Conservation (phyloP, 805 yeast genomes). For the Grigorovia humatica region DNA sequence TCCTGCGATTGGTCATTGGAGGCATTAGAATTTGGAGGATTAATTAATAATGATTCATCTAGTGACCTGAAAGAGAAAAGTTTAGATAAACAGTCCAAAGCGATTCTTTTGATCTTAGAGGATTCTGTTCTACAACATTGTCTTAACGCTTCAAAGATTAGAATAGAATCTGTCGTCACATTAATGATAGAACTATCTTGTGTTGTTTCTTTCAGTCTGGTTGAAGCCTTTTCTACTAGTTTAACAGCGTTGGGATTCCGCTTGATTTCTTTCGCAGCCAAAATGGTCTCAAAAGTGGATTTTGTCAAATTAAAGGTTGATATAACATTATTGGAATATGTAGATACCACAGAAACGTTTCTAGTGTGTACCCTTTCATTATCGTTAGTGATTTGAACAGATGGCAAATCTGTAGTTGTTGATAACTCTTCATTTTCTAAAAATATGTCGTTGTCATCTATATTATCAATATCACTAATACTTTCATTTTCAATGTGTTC, state of each 20-base stretch:
- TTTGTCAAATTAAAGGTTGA: conserved; percentile 36
- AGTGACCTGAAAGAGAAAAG: conserved; percentile 71
- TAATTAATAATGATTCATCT: conserved; percentile 48
- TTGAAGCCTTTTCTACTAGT: conserved; percentile 25
- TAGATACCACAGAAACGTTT: conserved; percentile 6
- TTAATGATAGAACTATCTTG: conserved; percentile 15
- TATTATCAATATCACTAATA: conserved; percentile 10
- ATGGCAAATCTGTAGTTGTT: neutral
- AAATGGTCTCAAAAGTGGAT: conserved; percentile 48
- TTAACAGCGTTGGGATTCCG: conserved; percentile 32
- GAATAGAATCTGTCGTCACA: conserved; percentile 34
- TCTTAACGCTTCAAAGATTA: conserved; percentile 72
- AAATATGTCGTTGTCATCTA: conserved; percentile 2
- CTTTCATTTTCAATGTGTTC: conserved; percentile 8
- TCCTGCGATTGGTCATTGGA: conserved; percentile 22
- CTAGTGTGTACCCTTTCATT: conserved; percentile 6
- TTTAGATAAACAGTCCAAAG: conserved; percentile 81
- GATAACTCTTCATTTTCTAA: neutral
- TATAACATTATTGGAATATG: conserved; percentile 16
- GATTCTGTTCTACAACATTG: conserved; percentile 61
- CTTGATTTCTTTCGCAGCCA: conserved; percentile 50
- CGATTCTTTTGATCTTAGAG: conserved; percentile 54
- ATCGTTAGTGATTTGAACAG: neutral
- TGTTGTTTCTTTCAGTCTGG: conserved; percentile 22
- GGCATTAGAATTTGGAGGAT: conserved; percentile 33